Evolutionary conservation across 495 filamentous ascomycete genomes (phyloP).

Genomic region (Penicillium cinerascens): DNA sequence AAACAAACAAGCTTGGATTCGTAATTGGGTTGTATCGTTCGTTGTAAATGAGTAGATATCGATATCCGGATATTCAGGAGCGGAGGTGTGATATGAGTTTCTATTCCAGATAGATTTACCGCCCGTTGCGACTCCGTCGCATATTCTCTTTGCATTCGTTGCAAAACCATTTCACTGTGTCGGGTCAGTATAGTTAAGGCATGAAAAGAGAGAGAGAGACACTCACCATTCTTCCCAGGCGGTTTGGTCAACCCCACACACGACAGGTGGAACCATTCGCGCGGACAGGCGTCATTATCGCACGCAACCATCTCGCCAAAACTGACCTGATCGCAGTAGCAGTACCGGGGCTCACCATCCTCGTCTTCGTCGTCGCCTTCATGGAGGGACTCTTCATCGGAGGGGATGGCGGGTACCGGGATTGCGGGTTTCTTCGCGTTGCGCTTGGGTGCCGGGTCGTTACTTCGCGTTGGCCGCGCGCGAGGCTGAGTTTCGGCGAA

Average conservation of each 20-base stretch:
- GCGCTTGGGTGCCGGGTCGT: constrained; percentile 50
- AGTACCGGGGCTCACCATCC: constrained; percentile 82
- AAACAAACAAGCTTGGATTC: not conserved
- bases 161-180: constrained; percentile 84
- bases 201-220: constrained; percentile 12
- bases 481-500: constrained; percentile 37
- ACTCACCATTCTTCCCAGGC: constrained; percentile 78
- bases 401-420: constrained; percentile 30
- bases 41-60: not conserved
- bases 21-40: not conserved
- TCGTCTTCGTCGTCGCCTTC: constrained; percentile 70
- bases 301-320: constrained; percentile 99
- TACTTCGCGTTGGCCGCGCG: constrained; percentile 40
- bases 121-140: constrained; percentile 48
- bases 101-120: constrained; percentile 13
- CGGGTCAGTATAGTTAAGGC: constrained; percentile 20
- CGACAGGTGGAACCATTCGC: constrained; percentile 94
- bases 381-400: constrained; percentile 49
- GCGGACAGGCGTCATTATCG: constrained; percentile 78
- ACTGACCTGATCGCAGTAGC: constrained; percentile 87
- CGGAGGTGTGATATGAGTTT: not conserved
- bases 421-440: constrained; percentile 61
- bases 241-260: constrained; percentile 87
- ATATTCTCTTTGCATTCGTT: constrained; percentile 78
- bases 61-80: not conserved